These are phyloP conservation scores for Pseudogymnoascus sp. DNA, from an alignment of 2,329 filamentous ascomycete genomes.

Conservation along the genomic window DNA sequence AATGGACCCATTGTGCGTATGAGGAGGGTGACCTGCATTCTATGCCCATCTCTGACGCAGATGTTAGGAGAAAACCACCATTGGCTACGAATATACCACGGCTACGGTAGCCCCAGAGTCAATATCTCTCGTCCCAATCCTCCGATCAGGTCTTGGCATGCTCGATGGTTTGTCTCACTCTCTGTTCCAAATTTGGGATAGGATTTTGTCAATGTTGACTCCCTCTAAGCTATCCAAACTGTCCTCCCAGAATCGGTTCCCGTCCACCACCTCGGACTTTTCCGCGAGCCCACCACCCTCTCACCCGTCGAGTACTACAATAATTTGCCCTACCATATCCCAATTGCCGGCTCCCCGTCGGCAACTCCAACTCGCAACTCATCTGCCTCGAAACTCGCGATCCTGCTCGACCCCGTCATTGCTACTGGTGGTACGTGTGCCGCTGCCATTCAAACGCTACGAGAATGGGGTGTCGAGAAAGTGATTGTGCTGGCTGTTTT, in stretches of 20 bases:
- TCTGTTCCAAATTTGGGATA: background rate
- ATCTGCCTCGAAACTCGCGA: constrained; percentile 54
- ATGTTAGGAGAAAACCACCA: constrained; percentile 63
- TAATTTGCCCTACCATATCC: constrained; percentile 73
- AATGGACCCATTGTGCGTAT: constrained; percentile 54
- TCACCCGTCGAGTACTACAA: constrained; percentile 97
- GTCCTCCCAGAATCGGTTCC: constrained; percentile 74
- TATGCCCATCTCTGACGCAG: background rate
- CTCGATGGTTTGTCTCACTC: constrained; percentile 55
- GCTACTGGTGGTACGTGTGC: constrained; percentile 86
- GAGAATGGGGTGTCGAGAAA: constrained; percentile 82
- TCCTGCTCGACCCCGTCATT: constrained; percentile 86
- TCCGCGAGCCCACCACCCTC: constrained; percentile 79
- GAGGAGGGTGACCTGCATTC: background rate
- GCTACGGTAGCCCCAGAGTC: constrained; percentile 52
- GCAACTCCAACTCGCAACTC: constrained; percentile 33
- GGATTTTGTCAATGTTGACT: constrained; percentile 9
- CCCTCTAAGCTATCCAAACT: constrained; percentile 60
- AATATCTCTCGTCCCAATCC: constrained; percentile 80
- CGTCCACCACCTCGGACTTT: constrained; percentile 89
- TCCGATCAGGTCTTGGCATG: constrained; percentile 89
- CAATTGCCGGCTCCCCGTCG: constrained; percentile 34
- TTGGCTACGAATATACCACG: constrained; percentile 68
- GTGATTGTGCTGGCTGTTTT: constrained; percentile 72
- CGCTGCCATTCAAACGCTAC: constrained; percentile 81